Base-by-base conservation (phyloP, 345 rosid genomes). In the Salix udensis region DNA sequence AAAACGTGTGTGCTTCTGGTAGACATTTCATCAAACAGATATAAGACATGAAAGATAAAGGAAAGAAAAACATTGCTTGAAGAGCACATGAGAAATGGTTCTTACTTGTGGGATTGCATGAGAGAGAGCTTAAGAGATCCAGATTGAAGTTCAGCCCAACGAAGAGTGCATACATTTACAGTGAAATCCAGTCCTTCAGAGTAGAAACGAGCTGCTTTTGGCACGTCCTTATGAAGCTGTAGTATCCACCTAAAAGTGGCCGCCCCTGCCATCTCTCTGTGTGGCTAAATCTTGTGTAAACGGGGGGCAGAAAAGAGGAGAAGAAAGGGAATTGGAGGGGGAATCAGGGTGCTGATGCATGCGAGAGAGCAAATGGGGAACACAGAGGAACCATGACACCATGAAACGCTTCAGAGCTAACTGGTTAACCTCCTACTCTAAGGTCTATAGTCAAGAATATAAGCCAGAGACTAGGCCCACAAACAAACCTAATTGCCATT, bases 111-210 rank as follows among this genome's bases (percentile, higher is more conserved):
- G 60, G 89, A 87, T 71, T 91, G 94, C 92, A 96, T 83, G 62
- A 91, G 88, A 44, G 94, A 93, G 37, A 93, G 94, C 83, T 87
- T 96, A 55, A 96, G 91, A 28, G 95, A 85, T 64, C 95, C 95
- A 1, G 97, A 90, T n/a, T 94, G 88, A 55, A 92, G 95, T 78
- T 96, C 97, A 4, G 97, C 98, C 98, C 95, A 96, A 40, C 97
- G 92, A 62, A 86, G 89, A 21, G 98, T 92, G 79, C 94, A 92
- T 44, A 92, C 91, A 64, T 89, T 88, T 71, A 92, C 89, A 12
- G 97, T 84, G 80, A 94, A 87, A 72, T 91, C 93, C 15, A 96
- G 89, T 52, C 98, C 97, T 80, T 93, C 83, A 18, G 90, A 88
- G 85, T 96, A 96, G 88, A 96, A 92, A n/a, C 86, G 84, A 69